A percentile compares a stretch with the other conserved stretches of the same genome.
These are phyloP conservation scores for Boletus insuetus DNA, from an alignment of 768 basidiomycete species.

Conservation along the genomic window DNA sequence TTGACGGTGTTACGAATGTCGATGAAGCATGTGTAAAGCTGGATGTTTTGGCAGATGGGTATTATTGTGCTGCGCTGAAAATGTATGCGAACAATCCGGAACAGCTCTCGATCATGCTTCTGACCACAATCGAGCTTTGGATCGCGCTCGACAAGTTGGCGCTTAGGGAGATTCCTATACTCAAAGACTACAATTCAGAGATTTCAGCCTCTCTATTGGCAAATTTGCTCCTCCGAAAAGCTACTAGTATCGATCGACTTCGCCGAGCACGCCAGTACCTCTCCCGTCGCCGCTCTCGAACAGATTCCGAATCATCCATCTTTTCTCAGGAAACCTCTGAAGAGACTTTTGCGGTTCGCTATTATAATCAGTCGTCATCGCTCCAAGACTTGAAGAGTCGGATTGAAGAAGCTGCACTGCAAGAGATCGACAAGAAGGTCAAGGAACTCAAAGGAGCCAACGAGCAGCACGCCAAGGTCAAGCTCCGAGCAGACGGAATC, in stretches of 20 bases:
- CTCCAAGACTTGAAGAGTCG: conserved; percentile 21
- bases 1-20: conserved; percentile 13
- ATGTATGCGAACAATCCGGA: conserved; percentile 36
- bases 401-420: conserved; percentile 31
- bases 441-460: conserved; percentile 28
- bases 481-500: background rate
- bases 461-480: background rate
- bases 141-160: conserved; percentile 41
- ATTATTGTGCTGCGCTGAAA: conserved; percentile 22
- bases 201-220: conserved; percentile 36
- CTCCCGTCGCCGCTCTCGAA: conserved; percentile 17
- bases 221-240: conserved; percentile 38
- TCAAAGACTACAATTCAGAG: conserved; percentile 44
- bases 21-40: conserved; percentile 26
- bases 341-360: conserved; percentile 33
- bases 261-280: conserved; percentile 30
- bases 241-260: conserved; percentile 28
- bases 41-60: conserved; percentile 21
- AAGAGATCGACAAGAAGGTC: conserved; percentile 16
- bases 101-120: conserved; percentile 35
- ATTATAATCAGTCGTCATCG: conserved; percentile 21
- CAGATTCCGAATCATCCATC: conserved; percentile 25
- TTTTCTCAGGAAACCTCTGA: conserved; percentile 26
- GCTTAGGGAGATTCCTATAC: conserved; percentile 34
- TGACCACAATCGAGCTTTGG: conserved; percentile 48